Percentiles rank a stretch among this genome's conserved stretches.
Conservation (phyloP, 768 basidiomycete species). For the Boletus rubescentipes region DNA sequence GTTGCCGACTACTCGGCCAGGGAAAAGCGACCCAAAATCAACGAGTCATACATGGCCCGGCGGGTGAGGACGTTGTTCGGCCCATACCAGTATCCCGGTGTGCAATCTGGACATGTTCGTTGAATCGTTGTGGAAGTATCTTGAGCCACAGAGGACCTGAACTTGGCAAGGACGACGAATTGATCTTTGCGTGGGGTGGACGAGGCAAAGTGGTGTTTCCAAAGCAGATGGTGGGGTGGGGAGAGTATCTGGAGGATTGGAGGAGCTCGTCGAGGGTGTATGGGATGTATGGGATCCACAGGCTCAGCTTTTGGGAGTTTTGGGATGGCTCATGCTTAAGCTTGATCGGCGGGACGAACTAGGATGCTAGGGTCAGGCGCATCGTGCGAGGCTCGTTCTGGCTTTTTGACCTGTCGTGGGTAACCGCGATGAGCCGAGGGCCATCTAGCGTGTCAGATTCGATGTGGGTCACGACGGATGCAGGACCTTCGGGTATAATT, state of each 20-base stretch:
- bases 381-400: conserved; percentile 37
- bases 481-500: conserved; percentile 26
- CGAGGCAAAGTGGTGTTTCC: conserved; percentile 2
- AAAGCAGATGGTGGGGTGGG: conserved; percentile 19
- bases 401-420: conserved; percentile 54
- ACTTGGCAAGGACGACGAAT: conserved; percentile 55
- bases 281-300: conserved; percentile 71
- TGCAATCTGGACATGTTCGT: conserved; percentile 50
- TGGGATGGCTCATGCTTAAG: conserved; percentile 39
- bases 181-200: conserved; percentile 16
- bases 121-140: conserved; percentile 71
- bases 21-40: conserved; percentile 78
- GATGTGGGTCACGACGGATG: conserved; percentile 25
- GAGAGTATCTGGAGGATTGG: conserved; percentile 35
- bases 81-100: conserved; percentile 88
- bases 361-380: not conserved
- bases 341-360: conserved; percentile 61
- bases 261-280: conserved; percentile 48
- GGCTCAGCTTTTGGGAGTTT: conserved; percentile 43
- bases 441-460: no score
- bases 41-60: conserved; percentile 69
- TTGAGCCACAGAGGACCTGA: conserved; percentile 65
- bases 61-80: conserved; percentile 72
- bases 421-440: conserved; percentile 49
- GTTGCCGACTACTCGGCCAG: conserved; percentile 45